Base-by-base conservation (phyloP, 768 basidiomycete species). In the Saitozyma sp. region DNA sequence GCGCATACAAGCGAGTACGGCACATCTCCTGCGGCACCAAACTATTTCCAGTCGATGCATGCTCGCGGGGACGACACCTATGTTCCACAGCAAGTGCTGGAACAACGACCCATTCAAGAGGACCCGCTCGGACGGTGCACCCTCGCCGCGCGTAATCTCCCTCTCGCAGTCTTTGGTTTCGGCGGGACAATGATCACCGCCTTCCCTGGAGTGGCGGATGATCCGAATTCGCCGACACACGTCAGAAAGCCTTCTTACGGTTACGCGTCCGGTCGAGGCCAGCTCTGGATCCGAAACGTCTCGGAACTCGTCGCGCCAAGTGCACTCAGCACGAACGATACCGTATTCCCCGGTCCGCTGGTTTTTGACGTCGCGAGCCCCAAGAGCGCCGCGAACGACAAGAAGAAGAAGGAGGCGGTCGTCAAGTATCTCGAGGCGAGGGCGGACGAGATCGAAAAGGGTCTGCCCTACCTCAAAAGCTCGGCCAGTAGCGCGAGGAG, bases 161-260 rank as follows among this genome's bases (percentile, higher is more conserved):
- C 94, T 0, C 83, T 96, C 38, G 82, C 94, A 58, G 89, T 86
- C 64, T 96, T 97, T 70, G 95, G 95, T 0, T 93, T 94, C 70
- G 92, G 92, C n/a, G 94, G 94, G 10, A 89, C 89, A 72, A 71
- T 97, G 61, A 84, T 94, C 9, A 88, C 91, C 8, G 94, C 90
- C 77, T 96, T 95, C 82, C 92, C 91, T 68, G 85, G 85, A 39
- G 83, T 85, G 56, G 81, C 84, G 11, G 84, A 85, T 14, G 78
- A 88, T 74, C 86, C 88, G 17, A 88, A 89, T 49, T 88, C 91
- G 16, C 53, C 56, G 19, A 69, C 71, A 14, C 68, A 73, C 49
- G 58, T 56, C 16, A 43, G 74, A 42, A 65, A 59, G 10, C 66
- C 68, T 37, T 72, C 71, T 3, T 76, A 76, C 59, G 74, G 74